Conservation (phyloP, 2,329 filamentous ascomycete species). For the Phyllosticta paracitricarpa region DNA sequence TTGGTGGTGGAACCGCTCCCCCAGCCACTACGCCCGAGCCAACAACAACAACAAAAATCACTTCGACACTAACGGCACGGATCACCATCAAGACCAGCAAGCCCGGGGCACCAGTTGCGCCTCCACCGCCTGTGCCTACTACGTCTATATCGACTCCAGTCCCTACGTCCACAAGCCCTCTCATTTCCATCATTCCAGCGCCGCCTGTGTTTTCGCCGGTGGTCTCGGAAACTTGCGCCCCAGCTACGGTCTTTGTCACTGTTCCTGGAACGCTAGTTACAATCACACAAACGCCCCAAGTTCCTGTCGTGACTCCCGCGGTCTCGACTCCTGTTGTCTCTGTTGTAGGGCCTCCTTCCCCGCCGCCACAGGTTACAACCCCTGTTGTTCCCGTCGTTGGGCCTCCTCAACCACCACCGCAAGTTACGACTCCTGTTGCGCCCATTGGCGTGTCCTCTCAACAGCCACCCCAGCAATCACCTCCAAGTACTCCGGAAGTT, state of each 20-base stretch:
- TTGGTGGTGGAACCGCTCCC: not conserved
- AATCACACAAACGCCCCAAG: not conserved
- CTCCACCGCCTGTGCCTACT: not conserved
- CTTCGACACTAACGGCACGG: not conserved
- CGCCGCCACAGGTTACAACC: not conserved
- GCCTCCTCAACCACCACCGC: no score
- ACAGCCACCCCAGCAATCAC: no score
- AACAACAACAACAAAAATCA: not conserved
- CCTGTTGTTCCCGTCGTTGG: not conserved
- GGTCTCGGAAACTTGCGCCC: not conserved
- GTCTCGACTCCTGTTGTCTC: not conserved
- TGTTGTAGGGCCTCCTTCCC: not conserved
- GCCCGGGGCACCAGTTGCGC: not conserved
- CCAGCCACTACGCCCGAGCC: not conserved
- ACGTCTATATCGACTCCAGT: not conserved
- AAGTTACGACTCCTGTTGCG: not conserved
- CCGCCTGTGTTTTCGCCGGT: not conserved
- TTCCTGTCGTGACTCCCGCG: not conserved
- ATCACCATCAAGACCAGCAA: not conserved
- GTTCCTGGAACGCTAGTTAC: not conserved
- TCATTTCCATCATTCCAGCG: not conserved
- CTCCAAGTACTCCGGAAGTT: no score
- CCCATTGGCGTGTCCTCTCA: no score
- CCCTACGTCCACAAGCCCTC: not conserved
- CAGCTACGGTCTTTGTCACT: not conserved